Evolutionary conservation across 208 protist genomes (phyloP), one percentile per base, ranked within the genome.

Genomic region (Novymonas esmeraldas): DNA sequence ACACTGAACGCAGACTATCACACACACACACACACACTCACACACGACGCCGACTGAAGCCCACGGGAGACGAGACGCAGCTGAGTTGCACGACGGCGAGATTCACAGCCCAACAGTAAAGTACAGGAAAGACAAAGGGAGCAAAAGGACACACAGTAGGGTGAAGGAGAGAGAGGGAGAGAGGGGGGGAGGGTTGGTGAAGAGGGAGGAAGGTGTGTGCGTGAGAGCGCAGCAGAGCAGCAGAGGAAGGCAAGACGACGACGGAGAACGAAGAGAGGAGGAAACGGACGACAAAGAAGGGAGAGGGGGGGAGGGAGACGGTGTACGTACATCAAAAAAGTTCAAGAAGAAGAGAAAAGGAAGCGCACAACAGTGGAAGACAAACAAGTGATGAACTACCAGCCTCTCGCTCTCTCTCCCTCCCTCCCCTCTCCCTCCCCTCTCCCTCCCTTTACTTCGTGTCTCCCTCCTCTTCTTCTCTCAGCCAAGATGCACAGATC

Each of bases 331-430:
- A 55, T 55, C n/a, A n/a, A n/a, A n/a, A n/a, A 26, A 36, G 49
- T 9, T 41, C 13, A 57, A 57, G 29, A 7, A 31, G 20, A 41
- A 57, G 31, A 24, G 6, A 39, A 26, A 66, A 34, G 29, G 9
- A 42, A 58, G 20, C 29, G 14, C 18, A 22, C 13, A 4, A 51
- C 13, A 64, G 28, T 31, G 16, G 57, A 64, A 72, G 33, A 55
- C 10, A 71, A 38, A 39, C 18, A 3, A 26, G n/a, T n/a, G n/a
- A n/a, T n/a, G n/a, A n/a, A n/a, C n/a, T n/a, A n/a, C n/a, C n/a
- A n/a, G n/a, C n/a, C n/a, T n/a, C n/a, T n/a, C n/a, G n/a, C n/a
- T n/a, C n/a, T n/a, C n/a, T n/a, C n/a, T n/a, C n/a, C n/a, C n/a
- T n/a, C n/a, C n/a, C n/a, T n/a, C n/a, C n/a, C n/a, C n/a, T n/a